Evolutionary conservation across 2,329 filamentous ascomycete genomes (phyloP).

Genomic region (Paraconiothyrium sp.): DNA sequence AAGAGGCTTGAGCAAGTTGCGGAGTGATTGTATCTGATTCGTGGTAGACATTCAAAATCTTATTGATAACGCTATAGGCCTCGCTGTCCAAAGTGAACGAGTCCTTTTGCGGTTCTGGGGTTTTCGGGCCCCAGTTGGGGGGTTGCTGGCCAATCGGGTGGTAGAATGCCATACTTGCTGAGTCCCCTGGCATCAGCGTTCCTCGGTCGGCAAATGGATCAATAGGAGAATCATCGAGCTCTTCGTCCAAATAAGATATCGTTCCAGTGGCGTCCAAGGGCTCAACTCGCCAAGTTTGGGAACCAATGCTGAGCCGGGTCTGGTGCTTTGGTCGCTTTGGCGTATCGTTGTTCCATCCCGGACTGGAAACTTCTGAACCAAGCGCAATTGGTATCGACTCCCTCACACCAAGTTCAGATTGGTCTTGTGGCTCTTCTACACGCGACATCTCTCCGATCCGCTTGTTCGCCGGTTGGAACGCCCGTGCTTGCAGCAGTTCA

Average conservation of each 20-base stretch:
- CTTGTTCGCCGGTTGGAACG: conserved; percentile 35
- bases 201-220: conserved; percentile 45
- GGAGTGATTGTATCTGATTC: conserved; percentile 48
- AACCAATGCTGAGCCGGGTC: conserved; percentile 26
- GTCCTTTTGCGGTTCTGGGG: conserved; percentile 33
- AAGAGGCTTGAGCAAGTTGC: conserved; percentile 51
- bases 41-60: conserved; percentile 54
- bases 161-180: conserved; percentile 45
- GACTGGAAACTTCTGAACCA: conserved; percentile 52
- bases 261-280: conserved; percentile 30
- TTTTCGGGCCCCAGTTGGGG: conserved; percentile 36
- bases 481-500: conserved; percentile 39
- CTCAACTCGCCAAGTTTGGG: conserved; percentile 30
- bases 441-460: conserved; percentile 25
- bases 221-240: conserved; percentile 38
- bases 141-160: conserved; percentile 24
- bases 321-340: conserved; percentile 19
- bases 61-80: conserved; percentile 55
- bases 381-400: conserved; percentile 67
- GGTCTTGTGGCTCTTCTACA: conserved; percentile 33
- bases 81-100: conserved; percentile 51
- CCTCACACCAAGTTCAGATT: conserved; percentile 60
- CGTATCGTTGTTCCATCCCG: conserved; percentile 20
- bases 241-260: conserved; percentile 41
- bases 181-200: conserved; percentile 49